Conservation (phyloP, 805 yeast species). For the Zygoascus flipseniorum region DNA sequence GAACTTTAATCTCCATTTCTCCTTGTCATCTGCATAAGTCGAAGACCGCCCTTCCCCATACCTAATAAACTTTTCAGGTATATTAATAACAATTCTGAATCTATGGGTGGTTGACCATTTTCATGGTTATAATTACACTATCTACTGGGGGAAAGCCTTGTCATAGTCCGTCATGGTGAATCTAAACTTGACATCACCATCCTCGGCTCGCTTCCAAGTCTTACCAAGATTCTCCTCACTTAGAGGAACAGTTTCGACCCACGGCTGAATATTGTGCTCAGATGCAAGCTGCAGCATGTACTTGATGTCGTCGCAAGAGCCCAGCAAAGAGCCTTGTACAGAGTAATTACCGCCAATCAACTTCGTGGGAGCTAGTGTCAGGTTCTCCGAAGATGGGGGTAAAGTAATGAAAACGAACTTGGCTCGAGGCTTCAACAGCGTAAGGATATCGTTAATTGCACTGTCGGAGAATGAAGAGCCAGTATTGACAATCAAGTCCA, state of each 20-base stretch:
- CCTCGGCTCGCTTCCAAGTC: conserved; percentile 1
- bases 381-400: background rate
- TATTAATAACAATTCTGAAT: no score
- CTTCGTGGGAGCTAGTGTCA: background rate
- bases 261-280: conserved; percentile 48
- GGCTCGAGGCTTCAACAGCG: background rate
- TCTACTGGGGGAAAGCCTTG: background rate
- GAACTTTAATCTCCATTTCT: no score
- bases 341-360: background rate
- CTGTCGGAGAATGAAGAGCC: background rate
- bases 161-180: conserved; percentile 5
- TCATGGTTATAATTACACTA: background rate
- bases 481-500: background rate
- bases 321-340: conserved; percentile 43
- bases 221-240: conserved; percentile 4
- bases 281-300: conserved; percentile 61
- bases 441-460: background rate
- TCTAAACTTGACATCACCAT: conserved; percentile 2
- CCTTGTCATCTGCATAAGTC: no score
- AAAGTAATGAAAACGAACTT: background rate
- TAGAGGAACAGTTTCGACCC: conserved; percentile 55
- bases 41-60: no score
- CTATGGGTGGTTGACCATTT: no score
- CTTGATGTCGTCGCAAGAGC: conserved; percentile 57
- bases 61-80: no score